These are phyloP conservation scores for Metschnikowia similis DNA, from an alignment of 805 yeast species.

Conservation along the genomic window DNA sequence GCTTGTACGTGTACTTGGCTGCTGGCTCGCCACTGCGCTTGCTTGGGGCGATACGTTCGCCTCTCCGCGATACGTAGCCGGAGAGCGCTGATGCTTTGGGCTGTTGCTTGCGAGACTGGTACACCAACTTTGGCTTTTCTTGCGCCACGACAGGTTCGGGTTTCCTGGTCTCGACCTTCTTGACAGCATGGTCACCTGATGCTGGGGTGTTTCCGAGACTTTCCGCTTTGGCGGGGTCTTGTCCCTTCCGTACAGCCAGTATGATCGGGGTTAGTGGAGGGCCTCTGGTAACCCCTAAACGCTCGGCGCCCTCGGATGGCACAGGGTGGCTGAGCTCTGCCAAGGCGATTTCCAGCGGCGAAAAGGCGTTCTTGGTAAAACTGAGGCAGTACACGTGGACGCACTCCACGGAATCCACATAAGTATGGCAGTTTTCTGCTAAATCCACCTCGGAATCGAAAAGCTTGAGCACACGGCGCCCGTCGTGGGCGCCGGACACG, in stretches of 20 bases:
- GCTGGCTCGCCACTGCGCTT: neutral
- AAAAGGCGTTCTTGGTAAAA: constrained; percentile 13
- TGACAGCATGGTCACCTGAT: neutral
- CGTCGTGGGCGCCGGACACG: constrained; percentile 32
- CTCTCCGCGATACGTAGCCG: constrained; percentile 14
- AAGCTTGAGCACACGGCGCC: constrained; percentile 17
- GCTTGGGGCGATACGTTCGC: constrained; percentile 2
- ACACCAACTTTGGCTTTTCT: constrained; percentile 9
- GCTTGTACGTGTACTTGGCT: constrained; percentile 26
- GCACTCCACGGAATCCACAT: constrained; percentile 27
- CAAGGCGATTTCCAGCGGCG: constrained; percentile 13
- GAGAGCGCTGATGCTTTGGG: constrained; percentile 10
- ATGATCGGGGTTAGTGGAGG: constrained; percentile 16
- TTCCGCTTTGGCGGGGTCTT: neutral
- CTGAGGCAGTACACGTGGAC: constrained; percentile 40
- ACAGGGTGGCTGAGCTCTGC: constrained; percentile 15
- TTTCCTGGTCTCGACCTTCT: neutral
- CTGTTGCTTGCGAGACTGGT: constrained; percentile 14
- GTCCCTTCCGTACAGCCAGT: too few relatives aligned
- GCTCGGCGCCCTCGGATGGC: neutral
- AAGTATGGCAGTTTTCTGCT: constrained; percentile 17
- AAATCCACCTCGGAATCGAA: constrained; percentile 22
- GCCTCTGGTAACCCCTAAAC: constrained; percentile 32
- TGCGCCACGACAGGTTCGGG: neutral
- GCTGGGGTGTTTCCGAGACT: neutral